Percentiles rank a stretch among this genome's conserved stretches.
phyloP scores from a whole-genome alignment of 495 filamentous ascomycete genomes.

The Lentithecium fluviatile region DNA sequence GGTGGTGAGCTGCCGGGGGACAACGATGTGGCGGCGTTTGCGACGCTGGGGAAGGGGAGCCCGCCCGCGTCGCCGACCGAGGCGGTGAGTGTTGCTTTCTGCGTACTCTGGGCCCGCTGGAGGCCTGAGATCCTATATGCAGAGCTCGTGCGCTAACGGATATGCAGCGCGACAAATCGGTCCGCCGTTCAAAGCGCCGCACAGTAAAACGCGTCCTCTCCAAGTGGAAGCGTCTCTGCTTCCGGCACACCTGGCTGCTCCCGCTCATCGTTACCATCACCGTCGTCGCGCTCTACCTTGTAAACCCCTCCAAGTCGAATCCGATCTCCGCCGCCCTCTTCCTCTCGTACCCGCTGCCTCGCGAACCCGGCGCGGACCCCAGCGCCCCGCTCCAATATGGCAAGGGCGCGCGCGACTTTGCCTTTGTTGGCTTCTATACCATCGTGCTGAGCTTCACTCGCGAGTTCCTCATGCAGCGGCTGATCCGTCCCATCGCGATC shows the following conservation, averaged over 20 bases:
- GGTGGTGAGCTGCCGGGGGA: slow-evolving; percentile 33
- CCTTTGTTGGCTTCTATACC: not conserved
- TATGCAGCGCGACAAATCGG: slow-evolving; percentile 28
- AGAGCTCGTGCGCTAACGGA: not conserved
- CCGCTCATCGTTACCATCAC: slow-evolving; percentile 69
- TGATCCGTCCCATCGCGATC: slow-evolving; percentile 76
- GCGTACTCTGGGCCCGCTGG: not conserved
- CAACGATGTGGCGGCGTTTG: slow-evolving; percentile 29
- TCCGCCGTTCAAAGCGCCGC: slow-evolving; percentile 45
- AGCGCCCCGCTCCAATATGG: slow-evolving; percentile 67
- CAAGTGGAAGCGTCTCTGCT: slow-evolving; percentile 41
- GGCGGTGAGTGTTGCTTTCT: not conserved
- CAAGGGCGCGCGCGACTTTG: slow-evolving; percentile 72
- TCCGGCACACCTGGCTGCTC: slow-evolving; percentile 55
- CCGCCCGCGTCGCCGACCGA: slow-evolving; percentile 13
- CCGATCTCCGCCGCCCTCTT: slow-evolving; percentile 85
- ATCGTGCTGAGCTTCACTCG: slow-evolving; percentile 75
- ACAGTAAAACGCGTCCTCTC: slow-evolving; percentile 41
- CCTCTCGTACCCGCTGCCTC: slow-evolving; percentile 80
- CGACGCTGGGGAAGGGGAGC: slow-evolving; percentile 15
- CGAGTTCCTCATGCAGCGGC: slow-evolving; percentile 93
- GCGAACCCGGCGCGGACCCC: slow-evolving; percentile 44
- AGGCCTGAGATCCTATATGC: slow-evolving; percentile 3
- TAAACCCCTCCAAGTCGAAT: slow-evolving; percentile 79
- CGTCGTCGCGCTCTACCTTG: slow-evolving; percentile 65